Evolutionary conservation across 805 yeast genomes (phyloP).

Genomic region (Monosporozyma yasuniensis): DNA sequence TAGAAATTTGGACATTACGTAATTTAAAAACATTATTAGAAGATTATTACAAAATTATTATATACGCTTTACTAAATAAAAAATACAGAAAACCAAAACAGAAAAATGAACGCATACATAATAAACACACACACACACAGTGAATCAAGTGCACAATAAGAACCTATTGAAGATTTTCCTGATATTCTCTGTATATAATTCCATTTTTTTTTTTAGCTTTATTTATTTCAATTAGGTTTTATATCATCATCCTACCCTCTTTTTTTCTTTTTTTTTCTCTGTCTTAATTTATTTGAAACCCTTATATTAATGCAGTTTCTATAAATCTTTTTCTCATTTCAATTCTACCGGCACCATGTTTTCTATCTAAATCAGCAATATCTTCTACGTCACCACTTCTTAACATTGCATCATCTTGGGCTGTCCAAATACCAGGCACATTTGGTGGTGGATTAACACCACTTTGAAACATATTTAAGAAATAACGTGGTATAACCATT

Average conservation of each 20-base stretch:
- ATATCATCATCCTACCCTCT: not conserved
- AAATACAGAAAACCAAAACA: not conserved
- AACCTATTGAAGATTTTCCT: not conserved
- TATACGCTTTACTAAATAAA: not conserved
- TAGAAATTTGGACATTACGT: not conserved
- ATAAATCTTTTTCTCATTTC: constrained; percentile 35
- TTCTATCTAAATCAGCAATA: constrained; percentile 26
- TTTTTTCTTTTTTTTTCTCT: not conserved
- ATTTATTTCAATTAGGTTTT: not conserved
- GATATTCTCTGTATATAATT: not conserved
- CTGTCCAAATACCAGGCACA: constrained; percentile 40
- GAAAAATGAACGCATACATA: not conserved
- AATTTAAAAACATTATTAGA: not conserved
- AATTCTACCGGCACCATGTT: constrained; percentile 36
- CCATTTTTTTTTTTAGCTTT: no score
- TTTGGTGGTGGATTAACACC: constrained; percentile 36
- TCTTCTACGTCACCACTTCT: constrained; percentile 30
- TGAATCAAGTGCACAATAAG: not conserved
- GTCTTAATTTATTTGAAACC: not conserved
- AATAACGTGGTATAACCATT: constrained; percentile 34
- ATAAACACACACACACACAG: not conserved
- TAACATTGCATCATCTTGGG: constrained; percentile 35
- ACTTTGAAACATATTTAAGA: constrained; percentile 33
- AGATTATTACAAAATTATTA: not conserved
- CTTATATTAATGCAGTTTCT: not conserved